A percentile compares a stretch with the other conserved stretches of the same genome.
Evolutionary conservation across 768 basidiomycete species (phyloP).

Genomic region (Pulveroboletus sp.): DNA sequence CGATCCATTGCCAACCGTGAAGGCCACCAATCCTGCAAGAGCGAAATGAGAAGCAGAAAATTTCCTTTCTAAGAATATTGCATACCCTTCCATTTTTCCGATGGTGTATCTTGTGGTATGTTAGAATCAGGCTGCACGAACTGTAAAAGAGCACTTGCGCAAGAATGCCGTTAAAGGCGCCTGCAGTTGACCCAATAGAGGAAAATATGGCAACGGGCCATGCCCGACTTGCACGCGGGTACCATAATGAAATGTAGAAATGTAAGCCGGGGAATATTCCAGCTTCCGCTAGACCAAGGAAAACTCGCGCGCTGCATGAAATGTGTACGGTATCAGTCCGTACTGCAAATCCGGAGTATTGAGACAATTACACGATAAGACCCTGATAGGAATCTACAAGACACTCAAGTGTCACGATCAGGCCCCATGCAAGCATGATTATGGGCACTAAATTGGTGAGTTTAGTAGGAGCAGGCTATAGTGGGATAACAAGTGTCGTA

Average conservation of each 20-base stretch:
- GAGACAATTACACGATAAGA: not conserved
- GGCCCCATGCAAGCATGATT: constrained; percentile 1
- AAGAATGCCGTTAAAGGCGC: not conserved
- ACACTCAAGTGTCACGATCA: not conserved
- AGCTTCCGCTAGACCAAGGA: not conserved
- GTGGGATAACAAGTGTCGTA: not conserved
- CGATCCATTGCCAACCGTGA: constrained; percentile 4
- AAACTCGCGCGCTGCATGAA: not conserved
- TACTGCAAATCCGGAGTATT: not conserved
- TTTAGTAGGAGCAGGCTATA: not conserved
- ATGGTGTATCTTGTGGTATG: not conserved
- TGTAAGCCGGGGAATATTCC: not conserved
- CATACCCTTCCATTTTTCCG: constrained; percentile 3
- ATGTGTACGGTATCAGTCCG: not conserved
- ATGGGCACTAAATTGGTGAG: not conserved
- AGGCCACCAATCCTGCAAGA: not conserved
- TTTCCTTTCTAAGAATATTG: too few relatives aligned
- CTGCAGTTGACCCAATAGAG: not conserved
- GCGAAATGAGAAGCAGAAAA: not conserved
- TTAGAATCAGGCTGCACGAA: not conserved
- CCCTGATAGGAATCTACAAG: not conserved
- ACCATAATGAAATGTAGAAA: constrained; percentile 1
- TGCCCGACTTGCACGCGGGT: constrained; percentile 1
- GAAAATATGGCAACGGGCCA: not conserved
- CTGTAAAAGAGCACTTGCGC: not conserved